These are phyloP conservation scores for Datura wrightii DNA, from an alignment of 257 asterid species.

Conservation along the genomic window DNA sequence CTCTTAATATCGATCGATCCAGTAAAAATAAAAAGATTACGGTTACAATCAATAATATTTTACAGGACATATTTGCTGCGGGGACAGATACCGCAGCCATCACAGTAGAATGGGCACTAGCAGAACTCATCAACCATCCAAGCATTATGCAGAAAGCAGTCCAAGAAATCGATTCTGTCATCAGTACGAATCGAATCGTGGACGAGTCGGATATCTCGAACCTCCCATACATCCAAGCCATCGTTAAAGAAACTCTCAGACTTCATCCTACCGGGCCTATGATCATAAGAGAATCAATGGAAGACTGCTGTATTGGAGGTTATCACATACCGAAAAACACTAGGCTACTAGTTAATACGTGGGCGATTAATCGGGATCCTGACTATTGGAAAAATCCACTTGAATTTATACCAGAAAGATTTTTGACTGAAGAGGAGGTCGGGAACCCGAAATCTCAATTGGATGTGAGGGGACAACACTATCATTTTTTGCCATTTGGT, in stretches of 20 bases:
- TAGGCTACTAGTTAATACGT: slow-evolving; percentile 61
- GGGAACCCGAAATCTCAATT: slow-evolving; percentile 16
- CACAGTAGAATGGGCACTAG: slow-evolving; percentile 78
- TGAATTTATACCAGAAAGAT: slow-evolving; percentile 73
- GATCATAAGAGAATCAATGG: slow-evolving; percentile 53
- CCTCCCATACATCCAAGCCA: slow-evolving; percentile 72
- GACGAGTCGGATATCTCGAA: slow-evolving; percentile 67
- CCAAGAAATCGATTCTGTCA: slow-evolving; percentile 56
- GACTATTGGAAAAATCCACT: slow-evolving; percentile 67
- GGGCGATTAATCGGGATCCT: slow-evolving; percentile 76
- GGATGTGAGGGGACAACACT: slow-evolving; percentile 85
- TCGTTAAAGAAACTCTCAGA: slow-evolving; percentile 75
- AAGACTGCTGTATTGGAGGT: slow-evolving; percentile 60
- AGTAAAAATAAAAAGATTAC: neutral
- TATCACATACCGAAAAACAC: slow-evolving; percentile 60
- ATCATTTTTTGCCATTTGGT: slow-evolving; percentile 70
- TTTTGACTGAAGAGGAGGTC: slow-evolving; percentile 32
- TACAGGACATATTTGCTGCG: slow-evolving; percentile 77
- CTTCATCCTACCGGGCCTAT: slow-evolving; percentile 83
- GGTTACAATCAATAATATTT: too few species aligned
- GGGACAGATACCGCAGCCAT: slow-evolving; percentile 87
- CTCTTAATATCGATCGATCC: too few species aligned
- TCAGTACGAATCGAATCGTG: slow-evolving; percentile 50
- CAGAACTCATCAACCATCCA: slow-evolving; percentile 80
- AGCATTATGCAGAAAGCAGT: slow-evolving; percentile 50